Evolutionary conservation across 1,284 basidiomycete genomes (phyloP), one percentile per base, ranked within the genome.

Genomic region (Moesziomyces antarcticus): DNA sequence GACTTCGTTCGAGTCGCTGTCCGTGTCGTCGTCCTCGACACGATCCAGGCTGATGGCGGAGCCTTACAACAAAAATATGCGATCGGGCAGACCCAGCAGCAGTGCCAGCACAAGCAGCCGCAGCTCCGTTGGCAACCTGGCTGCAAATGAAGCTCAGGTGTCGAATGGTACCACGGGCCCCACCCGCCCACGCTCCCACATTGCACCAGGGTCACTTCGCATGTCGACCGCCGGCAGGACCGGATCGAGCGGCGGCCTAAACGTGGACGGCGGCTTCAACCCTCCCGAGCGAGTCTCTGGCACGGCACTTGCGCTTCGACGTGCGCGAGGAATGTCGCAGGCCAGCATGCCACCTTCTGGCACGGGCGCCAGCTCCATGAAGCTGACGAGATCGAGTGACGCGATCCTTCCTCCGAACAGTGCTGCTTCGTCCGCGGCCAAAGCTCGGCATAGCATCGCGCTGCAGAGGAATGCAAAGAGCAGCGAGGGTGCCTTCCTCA

Each of bases 41-140:
- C 44, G 59, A 20, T 56, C 60, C 10, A 47, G 67, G 52, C 53
- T 71, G 8, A 30, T 60, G 61, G 67, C 60, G 0, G 68, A 71
- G 50, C 68, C 61, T 0, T 71, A 65, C 54, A 61, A 57, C 27
- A 71, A 61, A 33, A 60, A 56, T 21, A 47, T 55, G 50, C 48
- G 61, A 20, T 61, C 57, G 5, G 57, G 53, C 47, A 44, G 61
- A 7, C 68, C 68, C 5, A 56, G 61, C 24, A 71, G 68, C 33
- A 56, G 53, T 25, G 57, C 60, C 16, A 70, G 67, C 42, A 64
- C 61, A 1, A 60, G 67, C 40, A 70, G 56, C 21, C 49, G 61
- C 18, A 50, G 52, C 49, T 70, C 57, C 3, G 44, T 55, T 6
- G 56, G 60, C 18, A 53, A 53, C 25, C 21, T 42, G 42, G 20